phyloP scores from a whole-genome alignment of 2,329 filamentous ascomycete species.

The Fusarium sp. region DNA sequence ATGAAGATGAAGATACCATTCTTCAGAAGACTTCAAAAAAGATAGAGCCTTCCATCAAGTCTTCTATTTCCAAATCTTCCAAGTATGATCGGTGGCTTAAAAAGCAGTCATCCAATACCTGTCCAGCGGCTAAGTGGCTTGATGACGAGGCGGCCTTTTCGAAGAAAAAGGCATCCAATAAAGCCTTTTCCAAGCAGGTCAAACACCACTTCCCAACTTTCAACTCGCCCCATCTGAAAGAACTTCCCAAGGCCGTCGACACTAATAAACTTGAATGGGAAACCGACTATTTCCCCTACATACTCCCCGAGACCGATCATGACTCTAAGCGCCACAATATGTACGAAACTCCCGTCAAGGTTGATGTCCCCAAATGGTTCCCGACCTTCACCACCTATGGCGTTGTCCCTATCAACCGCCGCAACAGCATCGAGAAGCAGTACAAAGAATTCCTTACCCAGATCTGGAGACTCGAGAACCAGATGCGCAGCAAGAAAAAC shows the following conservation, averaged over 20 bases:
- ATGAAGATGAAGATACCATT: neutral
- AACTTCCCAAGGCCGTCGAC: neutral
- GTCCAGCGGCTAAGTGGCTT: conserved; percentile 1
- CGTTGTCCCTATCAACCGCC: conserved; percentile 17
- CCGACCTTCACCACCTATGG: conserved; percentile 14
- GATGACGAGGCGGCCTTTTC: neutral
- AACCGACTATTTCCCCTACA: neutral
- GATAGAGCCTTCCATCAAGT: neutral
- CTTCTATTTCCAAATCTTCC: neutral
- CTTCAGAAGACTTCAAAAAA: neutral
- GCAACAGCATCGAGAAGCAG: neutral
- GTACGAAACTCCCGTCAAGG: neutral
- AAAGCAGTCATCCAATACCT: neutral
- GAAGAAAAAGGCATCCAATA: conserved; percentile 12
- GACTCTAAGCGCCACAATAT: neutral
- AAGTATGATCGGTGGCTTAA: conserved; percentile 10
- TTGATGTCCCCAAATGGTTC: conserved; percentile 34
- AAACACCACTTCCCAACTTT: neutral
- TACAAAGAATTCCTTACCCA: conserved; percentile 32
- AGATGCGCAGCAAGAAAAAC: neutral
- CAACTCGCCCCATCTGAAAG: neutral
- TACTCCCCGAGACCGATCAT: neutral
- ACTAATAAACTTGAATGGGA: neutral
- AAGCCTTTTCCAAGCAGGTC: conserved; percentile 14
- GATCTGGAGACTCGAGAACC: conserved; percentile 26